Conservation (phyloP, 768 basidiomycete genomes). For the Termitomyces sp. region DNA sequence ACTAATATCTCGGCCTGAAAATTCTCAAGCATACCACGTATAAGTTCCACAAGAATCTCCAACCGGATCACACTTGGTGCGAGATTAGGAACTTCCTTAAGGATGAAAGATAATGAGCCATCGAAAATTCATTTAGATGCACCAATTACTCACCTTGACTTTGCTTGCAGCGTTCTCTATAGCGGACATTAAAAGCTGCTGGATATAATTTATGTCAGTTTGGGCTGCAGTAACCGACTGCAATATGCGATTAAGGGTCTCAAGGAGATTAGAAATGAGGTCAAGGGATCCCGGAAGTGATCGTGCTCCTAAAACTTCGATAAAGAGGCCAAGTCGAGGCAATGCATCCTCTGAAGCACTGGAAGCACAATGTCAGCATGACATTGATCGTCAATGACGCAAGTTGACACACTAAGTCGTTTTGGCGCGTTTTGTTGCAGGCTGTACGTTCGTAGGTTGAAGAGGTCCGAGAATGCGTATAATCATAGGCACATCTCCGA, state of each 20-base stretch:
- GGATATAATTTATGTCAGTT: slow-evolving; percentile 70
- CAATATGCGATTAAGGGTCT: slow-evolving; percentile 61
- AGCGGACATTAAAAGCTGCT: slow-evolving; percentile 81
- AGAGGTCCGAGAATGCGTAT: slow-evolving; percentile 43
- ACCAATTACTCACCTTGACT: slow-evolving; percentile 38
- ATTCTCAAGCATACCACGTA: slow-evolving; percentile 50
- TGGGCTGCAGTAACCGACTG: slow-evolving; percentile 47
- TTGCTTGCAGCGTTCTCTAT: slow-evolving; percentile 60
- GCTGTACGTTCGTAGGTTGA: slow-evolving; percentile 40
- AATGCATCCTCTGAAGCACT: slow-evolving; percentile 33
- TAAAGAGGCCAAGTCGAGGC: slow-evolving; percentile 48
- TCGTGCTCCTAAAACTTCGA: slow-evolving; percentile 66
- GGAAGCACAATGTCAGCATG: background rate
- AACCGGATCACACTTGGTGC: slow-evolving; percentile 60
- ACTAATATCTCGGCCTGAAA: background rate
- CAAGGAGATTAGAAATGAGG: slow-evolving; percentile 65
- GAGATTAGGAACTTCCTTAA: slow-evolving; percentile 47
- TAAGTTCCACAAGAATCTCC: slow-evolving; percentile 83
- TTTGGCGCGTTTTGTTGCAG: slow-evolving; percentile 62
- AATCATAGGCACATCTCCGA: slow-evolving; percentile 48
- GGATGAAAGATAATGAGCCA: background rate
- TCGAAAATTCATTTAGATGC: background rate
- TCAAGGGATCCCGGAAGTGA: slow-evolving; percentile 64
- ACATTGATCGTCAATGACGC: background rate
- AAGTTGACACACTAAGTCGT: slow-evolving; percentile 40